Percentiles rank a stretch among this genome's conserved stretches.
These are phyloP conservation scores for Cercospora berteroae DNA, from an alignment of 2,329 filamentous ascomycete genomes.

Conservation along the genomic window DNA sequence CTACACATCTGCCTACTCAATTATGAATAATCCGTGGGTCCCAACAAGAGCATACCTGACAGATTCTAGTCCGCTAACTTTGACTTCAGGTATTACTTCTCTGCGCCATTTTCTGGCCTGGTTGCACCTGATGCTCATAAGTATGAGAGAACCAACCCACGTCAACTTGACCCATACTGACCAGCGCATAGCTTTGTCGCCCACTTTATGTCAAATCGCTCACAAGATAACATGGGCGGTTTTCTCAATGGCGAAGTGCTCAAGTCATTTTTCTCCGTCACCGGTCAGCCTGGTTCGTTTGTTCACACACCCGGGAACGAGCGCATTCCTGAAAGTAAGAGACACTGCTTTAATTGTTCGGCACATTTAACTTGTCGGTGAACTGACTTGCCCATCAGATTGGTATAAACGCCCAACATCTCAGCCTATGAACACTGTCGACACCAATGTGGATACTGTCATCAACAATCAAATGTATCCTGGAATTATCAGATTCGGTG, in stretches of 20 bases:
- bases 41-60: too few species aligned
- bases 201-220: constrained; percentile 30
- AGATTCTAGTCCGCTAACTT: too few species aligned
- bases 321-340: constrained; percentile 40
- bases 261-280: constrained; percentile 30
- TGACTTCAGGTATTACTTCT: too few species aligned
- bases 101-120: constrained; percentile 24
- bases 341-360: too few species aligned
- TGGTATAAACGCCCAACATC: constrained; percentile 33
- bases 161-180: too few species aligned
- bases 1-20: constrained; percentile 19
- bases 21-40: constrained; percentile 34
- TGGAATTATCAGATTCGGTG: constrained; percentile 34
- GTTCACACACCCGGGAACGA: constrained; percentile 26
- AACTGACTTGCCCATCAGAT: too few species aligned
- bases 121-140: constrained; percentile 12
- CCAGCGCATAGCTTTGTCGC: constrained; percentile 12
- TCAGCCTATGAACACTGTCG: constrained; percentile 28
- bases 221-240: constrained; percentile 21
- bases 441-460: constrained; percentile 19
- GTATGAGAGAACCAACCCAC: too few species aligned
- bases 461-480: constrained; percentile 27
- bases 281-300: constrained; percentile 26
- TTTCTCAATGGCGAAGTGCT: constrained; percentile 27
- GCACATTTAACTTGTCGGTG: too few species aligned